Base-by-base conservation (phyloP, 345 rosid species). In the Eucalyptus marginata region DNA sequence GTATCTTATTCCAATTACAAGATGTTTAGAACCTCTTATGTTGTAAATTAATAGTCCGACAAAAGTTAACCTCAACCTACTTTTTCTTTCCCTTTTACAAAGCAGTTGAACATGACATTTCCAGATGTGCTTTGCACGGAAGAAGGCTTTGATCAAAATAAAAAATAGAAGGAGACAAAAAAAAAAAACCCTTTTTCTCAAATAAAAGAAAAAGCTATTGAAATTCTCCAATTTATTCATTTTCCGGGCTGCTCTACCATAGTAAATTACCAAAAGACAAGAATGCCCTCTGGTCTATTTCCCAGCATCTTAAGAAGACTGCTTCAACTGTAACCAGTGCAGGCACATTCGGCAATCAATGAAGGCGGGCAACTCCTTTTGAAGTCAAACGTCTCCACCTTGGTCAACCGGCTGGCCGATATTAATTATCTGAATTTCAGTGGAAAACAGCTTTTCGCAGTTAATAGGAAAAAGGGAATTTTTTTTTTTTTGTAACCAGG, bases 231-330 rank as follows among this genome's bases (percentile, higher is more conserved):
- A 62, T 62, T 62, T 62, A 62, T 62, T 62, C 3, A 64, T 64
- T 64, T 64, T 64, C 76, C 36, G 76, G 76, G 36, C 76, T 3
- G 76, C 4, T 0, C 76, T n/a, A 4, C 76, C 16, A 13, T n/a
- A 14, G 16, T 29, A 14, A n/a, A 29, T n/a, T 0, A n/a, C 14
- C 15, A 64, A 64, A n/a, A 29, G 36, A 64, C 76, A 64, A 64
- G 10, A n/a, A 1, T 64, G 36, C 76, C 76, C 76, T 64, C 76
- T 7, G 0, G 10, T 29, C 2, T 13, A 7, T 4, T 3, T 14
- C 76, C 76, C 8, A n/a, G 36, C 76, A 29, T 29, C 36, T 3
- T 4, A 20, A 64, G 76, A 64, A 64, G 76, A n/a, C 76, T 29
- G 76, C 2, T 64, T 64, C 71, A 29, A 3, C 10, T 1, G 17